Base-by-base conservation (phyloP, 106 monocot genomes). In the Narthecium ossifragum region DNA sequence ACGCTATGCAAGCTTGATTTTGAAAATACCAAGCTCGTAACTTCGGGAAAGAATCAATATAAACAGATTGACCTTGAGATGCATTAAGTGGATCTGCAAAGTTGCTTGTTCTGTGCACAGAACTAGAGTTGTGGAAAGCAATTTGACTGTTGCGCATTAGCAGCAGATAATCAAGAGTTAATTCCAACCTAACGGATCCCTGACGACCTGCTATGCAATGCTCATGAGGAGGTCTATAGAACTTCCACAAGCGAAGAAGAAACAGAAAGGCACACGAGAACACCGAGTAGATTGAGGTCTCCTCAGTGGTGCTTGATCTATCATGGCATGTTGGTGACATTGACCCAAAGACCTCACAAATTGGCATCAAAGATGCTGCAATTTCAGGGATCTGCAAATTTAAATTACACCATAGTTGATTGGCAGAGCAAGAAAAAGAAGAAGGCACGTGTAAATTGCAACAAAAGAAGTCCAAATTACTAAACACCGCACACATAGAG, bases 261-360 rank as follows among this genome's bases (percentile, higher is more conserved):
- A 90, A 86, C 32, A 96, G 73, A 76, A 96, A 96, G 46, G 96
- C 96, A 63, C 80, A 84, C 20, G 96, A 96, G 63, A 96, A 96
- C 61, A 96, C 86, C 0, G 86, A 76, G 51, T 90, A 86, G 43
- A 76, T 68, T 51, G 90, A 86, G 1, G 51, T 62, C 39, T 90
- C 84, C 56, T 84, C 84, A 61, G 55, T 51, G 26, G 55, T 62
- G 66, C 49, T 75, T 39, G 73, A 63, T 66, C 47, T 77, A 51
- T 81, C 53, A 45, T 48, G 76, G 34, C 76, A 65, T 53, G 62
- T 66, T 7, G 90, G 80, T 57, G 80, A 33, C 8, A 90, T 7
- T 8, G 96, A 96, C 10, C 96, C 96, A 80, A 90, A 87, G 30
- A 54, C 73, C 76, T 96, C 96, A 75, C 96, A 96, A 8, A 96